A percentile compares a stretch with the other conserved stretches of the same genome.
Conservation (phyloP, 2,329 filamentous ascomycete genomes). For the Colletotrichum endophyticum region DNA sequence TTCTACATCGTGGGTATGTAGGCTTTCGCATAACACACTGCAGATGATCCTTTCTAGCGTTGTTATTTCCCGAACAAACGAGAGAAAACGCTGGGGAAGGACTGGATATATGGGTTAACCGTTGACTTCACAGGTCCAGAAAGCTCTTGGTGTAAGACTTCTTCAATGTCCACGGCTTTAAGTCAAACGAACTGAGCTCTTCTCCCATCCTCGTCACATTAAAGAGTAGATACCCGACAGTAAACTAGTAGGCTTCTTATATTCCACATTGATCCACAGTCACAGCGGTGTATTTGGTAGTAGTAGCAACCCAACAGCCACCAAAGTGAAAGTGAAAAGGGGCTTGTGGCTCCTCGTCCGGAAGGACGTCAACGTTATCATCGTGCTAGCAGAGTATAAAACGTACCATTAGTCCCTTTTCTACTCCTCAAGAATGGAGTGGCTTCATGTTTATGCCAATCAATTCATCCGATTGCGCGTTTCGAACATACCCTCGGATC, state of each 20-base stretch:
- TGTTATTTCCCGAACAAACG: not conserved
- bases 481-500: not conserved
- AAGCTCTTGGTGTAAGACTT: not conserved
- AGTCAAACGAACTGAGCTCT: not conserved
- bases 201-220: not conserved
- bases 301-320: not conserved
- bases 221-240: not conserved
- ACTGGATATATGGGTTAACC: too few species aligned
- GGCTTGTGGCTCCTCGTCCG: not conserved
- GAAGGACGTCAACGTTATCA: not conserved
- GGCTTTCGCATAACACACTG: fast-evolving
- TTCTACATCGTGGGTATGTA: not conserved
- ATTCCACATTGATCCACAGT: not conserved
- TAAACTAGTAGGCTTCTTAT: not conserved
- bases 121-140: too few species aligned
- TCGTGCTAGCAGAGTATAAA: not conserved
- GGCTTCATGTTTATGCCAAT: not conserved
- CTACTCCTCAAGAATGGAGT: not conserved
- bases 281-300: not conserved
- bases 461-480: not conserved
- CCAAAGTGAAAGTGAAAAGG: not conserved
- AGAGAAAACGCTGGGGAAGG: not conserved
- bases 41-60: not conserved
- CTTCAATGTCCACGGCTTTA: fast-evolving
- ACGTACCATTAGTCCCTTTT: not conserved